phyloP scores from a whole-genome alignment of 2,329 filamentous ascomycete genomes.

The Pyricularia sp. region DNA sequence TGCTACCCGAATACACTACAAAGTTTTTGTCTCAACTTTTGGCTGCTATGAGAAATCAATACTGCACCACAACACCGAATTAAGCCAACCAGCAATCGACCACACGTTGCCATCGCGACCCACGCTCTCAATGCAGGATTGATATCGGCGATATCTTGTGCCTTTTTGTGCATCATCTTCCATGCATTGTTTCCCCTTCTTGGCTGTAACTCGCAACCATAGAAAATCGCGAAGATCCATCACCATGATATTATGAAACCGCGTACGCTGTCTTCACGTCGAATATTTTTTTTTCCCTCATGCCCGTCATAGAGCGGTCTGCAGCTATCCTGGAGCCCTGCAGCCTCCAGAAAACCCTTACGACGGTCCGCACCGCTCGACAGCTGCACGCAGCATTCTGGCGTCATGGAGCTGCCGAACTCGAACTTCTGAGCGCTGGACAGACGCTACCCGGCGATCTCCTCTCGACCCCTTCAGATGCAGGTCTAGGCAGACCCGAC shows the following conservation, averaged over 20 bases:
- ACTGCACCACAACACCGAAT: not conserved
- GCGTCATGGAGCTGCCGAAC: slow-evolving; percentile 37
- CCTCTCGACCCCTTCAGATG: slow-evolving; percentile 2
- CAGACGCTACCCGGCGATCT: slow-evolving; percentile 17
- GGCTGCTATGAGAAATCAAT: not conserved
- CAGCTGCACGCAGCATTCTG: slow-evolving; percentile 38
- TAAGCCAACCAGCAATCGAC: not conserved
- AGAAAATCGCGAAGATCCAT: not conserved
- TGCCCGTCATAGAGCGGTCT: slow-evolving; percentile 45
- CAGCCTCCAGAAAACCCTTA: slow-evolving; percentile 38
- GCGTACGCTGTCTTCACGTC: not conserved
- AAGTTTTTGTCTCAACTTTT: not conserved
- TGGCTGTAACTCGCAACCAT: not conserved
- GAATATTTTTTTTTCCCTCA: slow-evolving; percentile 7
- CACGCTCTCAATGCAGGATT: not conserved
- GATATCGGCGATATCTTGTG: not conserved
- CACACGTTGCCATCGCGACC: not conserved
- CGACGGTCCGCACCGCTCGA: slow-evolving; percentile 26
- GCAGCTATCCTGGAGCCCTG: slow-evolving; percentile 42
- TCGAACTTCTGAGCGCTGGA: slow-evolving; percentile 33
- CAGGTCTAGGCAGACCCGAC: slow-evolving; percentile 2
- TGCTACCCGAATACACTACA: not conserved
- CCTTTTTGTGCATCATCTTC: not conserved
- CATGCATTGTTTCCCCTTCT: not conserved
- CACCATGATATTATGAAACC: slow-evolving; percentile 2